Evolutionary conservation across 768 basidiomycete species (phyloP).

Genomic region (Coprinopsis strossmayeri): DNA sequence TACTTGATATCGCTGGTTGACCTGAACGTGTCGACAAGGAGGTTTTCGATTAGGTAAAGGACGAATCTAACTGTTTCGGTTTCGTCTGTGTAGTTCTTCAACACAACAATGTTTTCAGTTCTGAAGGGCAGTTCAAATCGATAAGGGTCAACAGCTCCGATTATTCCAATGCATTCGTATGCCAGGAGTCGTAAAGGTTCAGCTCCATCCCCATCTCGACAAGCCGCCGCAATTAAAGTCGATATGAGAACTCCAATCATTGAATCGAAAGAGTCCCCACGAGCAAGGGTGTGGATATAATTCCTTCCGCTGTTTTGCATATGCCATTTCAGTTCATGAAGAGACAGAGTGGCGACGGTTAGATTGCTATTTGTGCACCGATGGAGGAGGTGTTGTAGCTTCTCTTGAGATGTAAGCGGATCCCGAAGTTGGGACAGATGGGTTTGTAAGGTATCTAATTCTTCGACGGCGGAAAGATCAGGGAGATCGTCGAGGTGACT

Average conservation of each 20-base stretch:
- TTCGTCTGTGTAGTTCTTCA: constrained; percentile 76
- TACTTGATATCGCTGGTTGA: constrained; percentile 93
- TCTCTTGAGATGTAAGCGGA: constrained; percentile 44
- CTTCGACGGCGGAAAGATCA: constrained; percentile 66
- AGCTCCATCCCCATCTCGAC: constrained; percentile 71
- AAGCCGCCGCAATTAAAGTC: constrained; percentile 60
- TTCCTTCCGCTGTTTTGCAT: constrained; percentile 43
- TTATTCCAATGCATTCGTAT: constrained; percentile 84
- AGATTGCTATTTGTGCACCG: constrained; percentile 75
- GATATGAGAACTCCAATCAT: constrained; percentile 62
- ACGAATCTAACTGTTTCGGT: constrained; percentile 75
- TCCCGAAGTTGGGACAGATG: constrained; percentile 40
- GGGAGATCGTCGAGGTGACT: constrained; percentile 70
- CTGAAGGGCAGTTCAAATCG: constrained; percentile 62
- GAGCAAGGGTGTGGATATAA: constrained; percentile 55
- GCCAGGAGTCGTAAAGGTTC: constrained; percentile 64
- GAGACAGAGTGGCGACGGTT: constrained; percentile 65
- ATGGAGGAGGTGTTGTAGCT: constrained; percentile 62
- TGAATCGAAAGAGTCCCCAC: constrained; percentile 84
- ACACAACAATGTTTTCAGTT: constrained; percentile 63
- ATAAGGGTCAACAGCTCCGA: constrained; percentile 95
- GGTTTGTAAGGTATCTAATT: constrained; percentile 40
- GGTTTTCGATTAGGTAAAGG: constrained; percentile 75
- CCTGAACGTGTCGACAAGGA: constrained; percentile 85
- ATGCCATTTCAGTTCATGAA: constrained; percentile 69